Evolutionary conservation across 306 rosid species (phyloP).

Genomic region (barrel medic (Medicago truncatula)): MtrunA17r5.0-ANR NC_053042.1:3982001-3982500

Average conservation of each 20-base stretch:
- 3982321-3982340: neutral
- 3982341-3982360: neutral
- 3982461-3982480: conserved; percentile 3
- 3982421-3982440: no score
- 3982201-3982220: conserved; percentile 93
- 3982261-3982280: conserved; percentile 96
- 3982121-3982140: conserved; percentile 84
- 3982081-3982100: conserved; percentile 91
- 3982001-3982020: conserved; percentile 94
- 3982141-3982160: conserved; percentile 74
- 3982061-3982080: conserved; percentile 98
- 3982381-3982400: neutral
- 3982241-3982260: conserved; percentile 95
- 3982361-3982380: neutral
- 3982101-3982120: conserved; percentile 94
- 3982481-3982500: conserved; percentile 61
- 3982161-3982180: conserved; percentile 85
- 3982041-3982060: conserved; percentile 85
- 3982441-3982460: neutral
- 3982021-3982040: conserved; percentile 90
- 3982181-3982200: conserved; percentile 97
- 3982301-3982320: neutral
- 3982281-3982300: conserved; percentile 95
- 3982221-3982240: conserved; percentile 80
- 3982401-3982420: neutral